Evolutionary conservation across 2,329 filamentous ascomycete species (phyloP), one percentile per base, ranked within the genome.

Genomic region (Capronia epimyces): DNA sequence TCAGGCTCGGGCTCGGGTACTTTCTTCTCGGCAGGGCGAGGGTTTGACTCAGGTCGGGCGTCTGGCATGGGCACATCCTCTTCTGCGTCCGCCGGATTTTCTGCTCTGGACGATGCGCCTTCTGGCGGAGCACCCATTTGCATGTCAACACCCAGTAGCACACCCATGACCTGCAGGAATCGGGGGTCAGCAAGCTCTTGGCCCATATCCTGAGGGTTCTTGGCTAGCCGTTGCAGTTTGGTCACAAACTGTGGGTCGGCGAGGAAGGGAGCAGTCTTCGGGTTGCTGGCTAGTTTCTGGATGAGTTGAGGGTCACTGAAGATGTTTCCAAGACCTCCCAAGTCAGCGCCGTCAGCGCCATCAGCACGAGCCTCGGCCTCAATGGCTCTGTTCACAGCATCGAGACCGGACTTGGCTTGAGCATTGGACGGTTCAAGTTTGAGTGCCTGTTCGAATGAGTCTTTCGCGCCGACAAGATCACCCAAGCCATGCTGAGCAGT

Each of bases 81-180:
- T 59, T 85, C 81, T 7, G 70, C 73, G 60, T 83, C 82, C 2
- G 49, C 41, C 64, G 65, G 12, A 62, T 64, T 57, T 65, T 64
- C 64, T 29, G 66, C 67, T 34, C 70, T 66, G 7, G 67, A 68
- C 15, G 66, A 72, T 47, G 64, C 69, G 43, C 67, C 75, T 40
- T 71, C 74, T 8, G 72, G 72, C 27, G 77, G 75, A 50, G 70
- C 73, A 37, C 76, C 78, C 58, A 89, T 84, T 55, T 80, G 82
- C 86, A 98, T 90, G 66, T 97, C 90, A 43, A 98, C 84, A 39
- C 93, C 93, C 75, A 98, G 82, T 60, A 96, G 69, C 20, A 96
- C 93, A 62, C 90, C 89, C 71, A 98, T 84, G 16, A 97, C 91
- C 68, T 94, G 87, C 61, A 98, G 77, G 79, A 98, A 89, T 55